Evolutionary conservation across 2,329 filamentous ascomycete species (phyloP).

Genomic region (Lecanicillium sp.): DNA sequence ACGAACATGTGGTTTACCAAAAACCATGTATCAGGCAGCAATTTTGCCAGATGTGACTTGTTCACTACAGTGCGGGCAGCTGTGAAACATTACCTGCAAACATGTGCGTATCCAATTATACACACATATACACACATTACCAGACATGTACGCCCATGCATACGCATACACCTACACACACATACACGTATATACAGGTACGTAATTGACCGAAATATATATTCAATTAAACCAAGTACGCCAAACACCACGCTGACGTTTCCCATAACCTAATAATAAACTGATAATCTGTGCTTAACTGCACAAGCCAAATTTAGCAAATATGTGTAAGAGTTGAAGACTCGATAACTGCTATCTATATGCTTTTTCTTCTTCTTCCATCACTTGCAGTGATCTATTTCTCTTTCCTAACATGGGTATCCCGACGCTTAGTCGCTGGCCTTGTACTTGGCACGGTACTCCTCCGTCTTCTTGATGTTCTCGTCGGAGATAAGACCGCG

Average conservation of each 20-base stretch:
- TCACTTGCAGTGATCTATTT: background rate
- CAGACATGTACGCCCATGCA: background rate
- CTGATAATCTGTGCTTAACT: background rate
- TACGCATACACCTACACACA: background rate
- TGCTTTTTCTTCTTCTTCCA: background rate
- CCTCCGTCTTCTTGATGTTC: conserved; percentile 62
- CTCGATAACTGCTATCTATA: conserved; percentile 11
- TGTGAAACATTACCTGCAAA: too few species aligned
- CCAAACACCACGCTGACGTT: conserved; percentile 13
- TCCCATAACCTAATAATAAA: conserved; percentile 10
- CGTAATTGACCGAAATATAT: background rate
- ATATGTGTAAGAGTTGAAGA: background rate
- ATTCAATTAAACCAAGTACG: conserved; percentile 4
- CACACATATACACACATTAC: background rate
- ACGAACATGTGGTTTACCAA: background rate
- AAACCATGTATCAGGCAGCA: background rate
- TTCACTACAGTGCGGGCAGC: too few species aligned
- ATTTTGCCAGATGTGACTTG: too few species aligned
- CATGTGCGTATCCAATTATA: background rate
- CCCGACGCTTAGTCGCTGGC: conserved; percentile 43
- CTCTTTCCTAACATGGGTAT: background rate
- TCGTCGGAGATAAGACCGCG: conserved; percentile 54
- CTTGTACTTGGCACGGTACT: conserved; percentile 64
- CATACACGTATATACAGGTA: background rate
- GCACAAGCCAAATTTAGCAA: conserved; percentile 6